A percentile compares a stretch with the other conserved stretches of the same genome.
Evolutionary conservation across 2,329 filamentous ascomycete species (phyloP).

Genomic region (Monilinia laxa): DNA sequence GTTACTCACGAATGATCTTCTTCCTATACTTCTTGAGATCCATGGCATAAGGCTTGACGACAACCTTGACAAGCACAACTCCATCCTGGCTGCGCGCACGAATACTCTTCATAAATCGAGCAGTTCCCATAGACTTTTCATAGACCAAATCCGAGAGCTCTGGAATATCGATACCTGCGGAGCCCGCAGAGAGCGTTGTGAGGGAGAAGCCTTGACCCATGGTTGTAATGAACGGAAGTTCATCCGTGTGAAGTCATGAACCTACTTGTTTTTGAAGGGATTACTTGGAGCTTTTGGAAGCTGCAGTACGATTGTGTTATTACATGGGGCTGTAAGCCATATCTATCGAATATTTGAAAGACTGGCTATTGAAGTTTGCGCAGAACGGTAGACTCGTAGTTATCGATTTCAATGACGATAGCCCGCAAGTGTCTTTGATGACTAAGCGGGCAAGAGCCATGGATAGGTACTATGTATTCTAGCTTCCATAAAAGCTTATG

Average conservation of each 20-base stretch:
- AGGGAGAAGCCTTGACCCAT: slow-evolving; percentile 99
- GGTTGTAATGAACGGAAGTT: slow-evolving; percentile 34
- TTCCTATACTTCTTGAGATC: slow-evolving; percentile 76
- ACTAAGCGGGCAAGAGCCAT: background rate
- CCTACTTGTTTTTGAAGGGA: slow-evolving; percentile 1
- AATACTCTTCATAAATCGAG: slow-evolving; percentile 95
- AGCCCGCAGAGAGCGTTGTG: slow-evolving; percentile 85
- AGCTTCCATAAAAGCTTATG: background rate
- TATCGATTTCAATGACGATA: background rate
- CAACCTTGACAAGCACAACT: slow-evolving; percentile 88
- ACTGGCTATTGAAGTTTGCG: background rate
- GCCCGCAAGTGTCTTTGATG: background rate
- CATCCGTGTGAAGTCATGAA: slow-evolving; percentile 38
- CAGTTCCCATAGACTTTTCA: slow-evolving; percentile 87
- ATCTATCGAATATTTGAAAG: background rate
- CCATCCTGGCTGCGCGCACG: slow-evolving; percentile 87
- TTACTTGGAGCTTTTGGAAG: slow-evolving; percentile 1
- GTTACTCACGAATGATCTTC: slow-evolving; percentile 66
- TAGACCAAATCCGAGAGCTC: slow-evolving; percentile 89
- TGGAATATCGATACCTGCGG: slow-evolving; percentile 88
- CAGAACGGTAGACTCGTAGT: background rate
- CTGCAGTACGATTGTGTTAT: background rate
- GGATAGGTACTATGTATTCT: background rate
- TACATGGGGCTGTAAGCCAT: background rate
- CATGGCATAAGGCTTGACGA: slow-evolving; percentile 88